Evolutionary conservation across 2,329 filamentous ascomycete genomes (phyloP).

Genomic region (Calonectria pseudoreteaudii): DNA sequence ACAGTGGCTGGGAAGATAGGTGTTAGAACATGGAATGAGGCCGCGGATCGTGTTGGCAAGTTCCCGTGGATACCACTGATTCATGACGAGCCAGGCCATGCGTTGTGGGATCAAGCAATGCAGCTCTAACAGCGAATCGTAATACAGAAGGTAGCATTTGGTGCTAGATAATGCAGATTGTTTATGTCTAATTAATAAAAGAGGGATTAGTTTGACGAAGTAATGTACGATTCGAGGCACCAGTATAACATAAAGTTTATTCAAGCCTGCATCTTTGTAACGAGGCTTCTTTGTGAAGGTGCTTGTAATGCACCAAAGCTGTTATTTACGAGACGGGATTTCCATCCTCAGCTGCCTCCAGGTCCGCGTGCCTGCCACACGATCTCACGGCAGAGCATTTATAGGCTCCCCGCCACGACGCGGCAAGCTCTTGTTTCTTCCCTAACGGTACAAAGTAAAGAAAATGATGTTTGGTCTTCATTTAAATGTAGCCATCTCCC

Average conservation of each 20-base stretch:
- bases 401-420: too few species aligned
- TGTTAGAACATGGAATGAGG: conserved; percentile 24
- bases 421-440: neutral
- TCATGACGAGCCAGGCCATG: conserved; percentile 19
- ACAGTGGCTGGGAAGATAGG: neutral
- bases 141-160: neutral
- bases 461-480: neutral
- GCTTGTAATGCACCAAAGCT: too few species aligned
- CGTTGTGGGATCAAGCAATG: conserved; percentile 41
- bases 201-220: neutral
- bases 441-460: neutral
- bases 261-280: too few species aligned
- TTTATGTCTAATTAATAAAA: neutral
- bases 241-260: too few species aligned
- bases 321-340: too few species aligned
- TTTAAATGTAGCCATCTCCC: neutral
- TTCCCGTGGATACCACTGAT: conserved; percentile 30
- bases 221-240: neutral
- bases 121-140: neutral
- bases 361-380: too few species aligned
- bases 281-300: too few species aligned
- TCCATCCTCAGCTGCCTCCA: too few species aligned
- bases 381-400: too few species aligned
- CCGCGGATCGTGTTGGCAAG: neutral
- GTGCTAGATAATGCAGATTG: neutral